phyloP scores from a whole-genome alignment of 768 basidiomycete genomes.

The Sistotremastrum suecicum region DNA sequence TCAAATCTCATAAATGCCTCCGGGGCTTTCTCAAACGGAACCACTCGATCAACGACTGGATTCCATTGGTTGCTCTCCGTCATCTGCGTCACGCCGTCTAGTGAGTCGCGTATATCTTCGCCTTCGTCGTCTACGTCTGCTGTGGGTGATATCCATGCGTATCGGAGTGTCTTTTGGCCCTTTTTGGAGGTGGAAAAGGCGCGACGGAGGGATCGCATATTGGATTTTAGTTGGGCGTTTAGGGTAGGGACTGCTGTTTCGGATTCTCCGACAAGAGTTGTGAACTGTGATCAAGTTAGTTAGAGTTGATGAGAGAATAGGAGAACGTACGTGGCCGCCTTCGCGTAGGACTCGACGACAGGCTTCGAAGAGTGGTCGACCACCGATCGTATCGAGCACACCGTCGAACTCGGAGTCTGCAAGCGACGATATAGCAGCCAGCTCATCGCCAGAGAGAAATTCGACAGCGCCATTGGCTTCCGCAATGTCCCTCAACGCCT shows the following conservation, averaged over 20 bases:
- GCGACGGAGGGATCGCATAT: slow-evolving; percentile 42
- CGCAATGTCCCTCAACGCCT: background rate
- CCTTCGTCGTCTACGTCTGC: slow-evolving; percentile 81
- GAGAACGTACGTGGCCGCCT: slow-evolving; percentile 19
- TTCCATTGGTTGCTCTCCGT: slow-evolving; percentile 21
- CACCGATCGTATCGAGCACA: slow-evolving; percentile 73
- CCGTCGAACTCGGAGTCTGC: slow-evolving; percentile 44
- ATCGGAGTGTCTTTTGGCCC: slow-evolving; percentile 33
- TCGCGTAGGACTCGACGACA: slow-evolving; percentile 42
- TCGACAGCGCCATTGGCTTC: slow-evolving; percentile 1
- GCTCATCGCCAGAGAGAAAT: slow-evolving; percentile 2
- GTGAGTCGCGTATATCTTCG: slow-evolving; percentile 46
- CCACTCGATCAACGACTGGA: slow-evolving; percentile 6
- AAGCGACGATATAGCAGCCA: slow-evolving; percentile 4
- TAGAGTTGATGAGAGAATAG: background rate
- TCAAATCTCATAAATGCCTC: slow-evolving; percentile 11
- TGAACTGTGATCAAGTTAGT: slow-evolving; percentile 37
- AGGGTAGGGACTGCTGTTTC: slow-evolving; percentile 52
- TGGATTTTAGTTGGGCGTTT: slow-evolving; percentile 59
- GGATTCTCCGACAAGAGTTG: slow-evolving; percentile 64
- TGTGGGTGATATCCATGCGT: slow-evolving; percentile 69
- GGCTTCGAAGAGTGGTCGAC: slow-evolving; percentile 66
- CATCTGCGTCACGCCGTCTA: slow-evolving; percentile 25
- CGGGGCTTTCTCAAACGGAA: slow-evolving; percentile 23
- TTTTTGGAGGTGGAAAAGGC: slow-evolving; percentile 8